phyloP scores from a whole-genome alignment of 345 rosid genomes.

The Iberis pinnata region DNA sequence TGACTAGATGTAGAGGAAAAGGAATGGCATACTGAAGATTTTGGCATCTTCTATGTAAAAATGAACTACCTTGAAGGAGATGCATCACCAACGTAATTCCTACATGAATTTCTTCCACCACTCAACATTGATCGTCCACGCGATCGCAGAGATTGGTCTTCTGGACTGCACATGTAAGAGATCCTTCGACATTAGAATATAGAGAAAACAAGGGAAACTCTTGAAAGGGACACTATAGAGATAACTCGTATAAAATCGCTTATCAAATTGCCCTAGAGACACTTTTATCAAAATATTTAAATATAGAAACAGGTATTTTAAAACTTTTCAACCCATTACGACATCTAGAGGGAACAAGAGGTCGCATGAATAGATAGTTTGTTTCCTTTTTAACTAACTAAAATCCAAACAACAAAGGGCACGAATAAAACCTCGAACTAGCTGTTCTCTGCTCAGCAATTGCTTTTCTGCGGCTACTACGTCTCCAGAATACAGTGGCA shows the following conservation, averaged over 20 bases:
- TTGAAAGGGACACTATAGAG: background rate
- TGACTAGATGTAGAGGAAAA: background rate
- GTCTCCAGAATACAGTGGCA: slow-evolving; percentile 77
- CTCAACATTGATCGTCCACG: slow-evolving; percentile 81
- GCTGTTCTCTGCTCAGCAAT: slow-evolving; percentile 94
- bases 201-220: slow-evolving; percentile 3
- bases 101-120: slow-evolving; percentile 54
- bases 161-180: slow-evolving; percentile 64
- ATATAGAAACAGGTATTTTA: background rate
- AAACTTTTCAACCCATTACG: slow-evolving; percentile 1
- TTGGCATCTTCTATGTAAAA: slow-evolving; percentile 9
- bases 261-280: background rate
- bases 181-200: slow-evolving; percentile 11
- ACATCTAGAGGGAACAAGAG: background rate
- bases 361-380: background rate
- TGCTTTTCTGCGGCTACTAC: slow-evolving; percentile 85
- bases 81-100: slow-evolving; percentile 62
- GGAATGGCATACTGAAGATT: slow-evolving; percentile 5
- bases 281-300: background rate
- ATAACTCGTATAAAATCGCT: background rate
- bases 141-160: slow-evolving; percentile 72
- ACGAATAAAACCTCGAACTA: slow-evolving; percentile 75
- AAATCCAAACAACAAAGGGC: slow-evolving; percentile 24
- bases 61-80: slow-evolving; percentile 62
- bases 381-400: background rate